Evolutionary conservation across 2,329 filamentous ascomycete species (phyloP), one percentile per base, ranked within the genome.

Genomic region (Domatiomyces globalis): DNA sequence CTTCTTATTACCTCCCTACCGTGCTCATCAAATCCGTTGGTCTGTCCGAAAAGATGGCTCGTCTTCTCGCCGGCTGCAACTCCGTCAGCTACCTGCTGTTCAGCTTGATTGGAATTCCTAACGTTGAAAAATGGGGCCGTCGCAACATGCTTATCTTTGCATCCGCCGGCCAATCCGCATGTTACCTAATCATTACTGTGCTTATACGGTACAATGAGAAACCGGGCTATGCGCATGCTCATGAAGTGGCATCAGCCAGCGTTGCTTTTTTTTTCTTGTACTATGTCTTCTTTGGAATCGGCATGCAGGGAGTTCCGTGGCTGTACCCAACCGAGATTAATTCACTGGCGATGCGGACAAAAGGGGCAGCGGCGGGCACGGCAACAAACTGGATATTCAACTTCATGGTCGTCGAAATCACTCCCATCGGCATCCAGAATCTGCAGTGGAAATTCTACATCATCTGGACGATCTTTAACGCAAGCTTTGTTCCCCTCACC

Each of bases 91-190:
- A 75, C 55, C 66, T 76, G 1, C 60, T 75, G 25, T 74, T 73
- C 60, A 69, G 69, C 0, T 61, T 69, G 9, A 68, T 74, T 36
- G 71, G 67, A 1, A 72, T 75, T 10, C 66, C 69, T 0, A 68
- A 71, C 49, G 69, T 77, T 25, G 74, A 77, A 55, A 63, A 68
- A 60, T 73, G 73, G 56, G 78, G 78, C 17, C 71, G 78, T 4
- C 68, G 78, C 7, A 79, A 78, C 60, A 68, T 81, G 63, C 77
- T 81, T 72, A 71, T 81, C 61, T 79, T 73, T 59, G 72, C 74
- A 1, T 72, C 74, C 0, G 66, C 69, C 1, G 74, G 75, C 1
- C 76, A 78, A 62, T 71, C 67, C 51, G 65, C 76, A 48, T 77
- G 72, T 56, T 78, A 75, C 54, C 54, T 72, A 5, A 64, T 75